Evolutionary conservation across 208 protist genomes (phyloP), one percentile per base, ranked within the genome.

Genomic region (Tritrichomonas foetus): DNA sequence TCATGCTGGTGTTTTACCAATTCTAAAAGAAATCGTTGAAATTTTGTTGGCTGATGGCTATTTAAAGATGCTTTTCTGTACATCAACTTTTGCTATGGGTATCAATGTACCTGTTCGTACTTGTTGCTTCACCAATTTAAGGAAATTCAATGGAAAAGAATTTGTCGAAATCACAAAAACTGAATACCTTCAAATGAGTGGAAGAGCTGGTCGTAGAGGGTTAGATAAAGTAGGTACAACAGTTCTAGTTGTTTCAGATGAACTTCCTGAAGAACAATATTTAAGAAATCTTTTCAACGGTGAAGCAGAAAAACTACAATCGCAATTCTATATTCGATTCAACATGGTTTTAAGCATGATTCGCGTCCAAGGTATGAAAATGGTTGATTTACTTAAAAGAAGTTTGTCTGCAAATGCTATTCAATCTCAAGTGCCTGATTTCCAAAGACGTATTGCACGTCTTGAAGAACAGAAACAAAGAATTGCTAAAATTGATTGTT

Each of bases 191-290:
- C 98, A 99, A 95, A 99, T 99, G 99, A 98, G 96, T 55, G 99
- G 99, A n/a, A 97, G 99, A 94, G 99, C 99, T 20, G 99, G 99
- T 55, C 96, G 99, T 78, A 97, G 99, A 96, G 99, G 99, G n/a
- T 96, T 99, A 25, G 99, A 99, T 95, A 97, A 97, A 53, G 96
- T 98, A 3, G 99, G 99, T 72, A 97, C 99, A 20, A 27, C 78
- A 0, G 30, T 94, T 3, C 20, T 94, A 9, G 41, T 80, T 22
- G 14, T 44, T 53, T 0, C 1, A 27, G 33, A 49, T 9, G 66
- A 55, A 64, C 49, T 80, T 30, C 47, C 49, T 16, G 93, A 80
- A 39, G 14, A 49, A 53, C 30, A 41, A 22, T 30, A 57, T 36
- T 20, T 94, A 39, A 57, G 27, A 5, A 50, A 78, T 16, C 30